Percentiles rank a stretch among this genome's conserved stretches.
Evolutionary conservation across 2,329 filamentous ascomycete genomes (phyloP).

Genomic region (Sclerotinia spermophila): DNA sequence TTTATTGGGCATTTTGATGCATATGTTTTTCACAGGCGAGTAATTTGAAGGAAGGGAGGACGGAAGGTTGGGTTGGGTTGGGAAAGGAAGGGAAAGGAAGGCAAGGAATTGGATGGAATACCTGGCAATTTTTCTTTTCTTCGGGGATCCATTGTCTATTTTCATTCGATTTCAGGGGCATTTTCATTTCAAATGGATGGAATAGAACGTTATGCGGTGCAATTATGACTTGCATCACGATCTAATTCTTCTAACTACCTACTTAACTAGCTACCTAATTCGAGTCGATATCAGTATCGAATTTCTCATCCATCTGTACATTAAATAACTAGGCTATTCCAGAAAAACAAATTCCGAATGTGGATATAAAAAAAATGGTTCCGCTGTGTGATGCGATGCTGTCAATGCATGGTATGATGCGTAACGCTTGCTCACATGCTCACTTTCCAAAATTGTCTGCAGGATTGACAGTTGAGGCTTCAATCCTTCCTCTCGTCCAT

Average conservation of each 20-base stretch:
- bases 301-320: conserved; percentile 8
- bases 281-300: neutral
- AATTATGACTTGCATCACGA: conserved; percentile 6
- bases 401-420: neutral
- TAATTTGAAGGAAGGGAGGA: neutral
- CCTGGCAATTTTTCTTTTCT: conserved; percentile 2
- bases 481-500: neutral
- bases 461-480: neutral
- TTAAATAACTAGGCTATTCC: conserved; percentile 12
- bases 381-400: neutral
- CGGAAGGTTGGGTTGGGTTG: neutral
- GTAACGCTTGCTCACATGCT: neutral
- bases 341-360: conserved; percentile 4
- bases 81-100: neutral
- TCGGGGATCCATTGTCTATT: neutral
- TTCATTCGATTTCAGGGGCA: neutral
- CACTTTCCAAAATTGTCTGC: neutral
- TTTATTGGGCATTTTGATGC: conserved; percentile 4
- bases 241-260: neutral
- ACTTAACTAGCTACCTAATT: conserved; percentile 4
- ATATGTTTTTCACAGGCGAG: conserved; percentile 3
- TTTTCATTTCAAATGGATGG: neutral
- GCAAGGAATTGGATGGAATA: neutral
- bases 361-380: neutral
- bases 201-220: neutral